Base-by-base conservation (phyloP, 202 grass and related monocot genomes). In the Setaria viridis region DNA sequence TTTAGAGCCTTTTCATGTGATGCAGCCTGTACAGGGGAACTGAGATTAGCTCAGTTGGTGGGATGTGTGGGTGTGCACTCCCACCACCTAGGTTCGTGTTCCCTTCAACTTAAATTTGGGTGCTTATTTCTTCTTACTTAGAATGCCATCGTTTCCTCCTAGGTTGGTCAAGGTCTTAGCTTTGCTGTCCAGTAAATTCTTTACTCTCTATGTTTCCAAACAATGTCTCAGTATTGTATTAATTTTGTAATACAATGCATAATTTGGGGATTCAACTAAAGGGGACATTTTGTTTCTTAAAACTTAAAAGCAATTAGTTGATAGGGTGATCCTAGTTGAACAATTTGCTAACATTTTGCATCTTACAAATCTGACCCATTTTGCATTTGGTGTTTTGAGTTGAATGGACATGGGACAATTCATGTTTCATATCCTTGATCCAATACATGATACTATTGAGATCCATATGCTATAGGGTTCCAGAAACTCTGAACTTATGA, bases 331-430 rank as follows among this genome's bases (percentile, higher is more conserved):
- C 63, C 48, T 72, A 70, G 46, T 20, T 50, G 10, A 42, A 71
- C 20, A 53, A 53, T 73, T 43, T 63, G 43, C 12, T 47, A 16
- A 15, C 57, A 55, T 3, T 75, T 71, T 51, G 55, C 57, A 42
- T 79, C 33, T 10, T 88, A 80, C 41, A 14, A 33, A 85, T 85
- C 50, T 85, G 30, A 10, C 33, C 35, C 17, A 14, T 46, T 80
- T 70, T 71, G 63, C 46, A 69, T 84, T 68, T 48, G 48, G 14
- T 86, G 11, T 51, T 66, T 82, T 82, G 15, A 77, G 49, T 72
- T 72, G 37, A 67, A 58, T 57, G 15, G 50, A 71, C 46, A 73
- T 80, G 57, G 11, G 29, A 65, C 20, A 59, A 32, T 73, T 83
- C 41, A 67, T 62, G 78, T 62, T 55, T 19, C 12, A 64, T 2